These are phyloP conservation scores for Miamiensis avidus DNA, from an alignment of 169 alveolate species.

Conservation along the genomic window DNA sequence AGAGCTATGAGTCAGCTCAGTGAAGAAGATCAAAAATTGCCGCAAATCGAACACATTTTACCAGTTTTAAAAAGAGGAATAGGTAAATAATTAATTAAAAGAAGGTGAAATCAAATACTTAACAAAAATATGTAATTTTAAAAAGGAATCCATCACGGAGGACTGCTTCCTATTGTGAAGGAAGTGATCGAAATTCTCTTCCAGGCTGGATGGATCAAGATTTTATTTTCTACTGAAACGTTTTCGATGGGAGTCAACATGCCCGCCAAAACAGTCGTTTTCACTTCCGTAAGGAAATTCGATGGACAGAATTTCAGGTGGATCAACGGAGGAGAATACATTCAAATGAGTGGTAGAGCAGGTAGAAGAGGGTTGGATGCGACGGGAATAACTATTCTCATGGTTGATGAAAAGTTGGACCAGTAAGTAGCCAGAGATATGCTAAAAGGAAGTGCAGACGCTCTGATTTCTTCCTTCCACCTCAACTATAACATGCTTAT, in stretches of 20 bases:
- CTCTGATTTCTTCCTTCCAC: constrained; percentile 94
- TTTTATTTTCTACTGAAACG: constrained; percentile 97
- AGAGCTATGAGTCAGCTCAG: constrained; percentile 97
- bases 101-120: too few relatives aligned
- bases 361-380: constrained; percentile 98
- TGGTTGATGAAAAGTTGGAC: constrained; percentile 94
- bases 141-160: constrained; percentile 99
- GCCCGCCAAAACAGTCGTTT: constrained; percentile 99
- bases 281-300: constrained; percentile 94
- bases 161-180: constrained; percentile 96
- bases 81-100: too few relatives aligned
- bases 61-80: constrained; percentile 94
- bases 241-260: constrained; percentile 98
- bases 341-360: constrained; percentile 88
- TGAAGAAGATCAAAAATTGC: constrained; percentile 95
- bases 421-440: constrained; percentile 93
- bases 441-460: constrained; percentile 90
- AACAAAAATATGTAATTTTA: too few relatives aligned
- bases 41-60: constrained; percentile 91
- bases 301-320: constrained; percentile 93
- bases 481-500: constrained; percentile 97
- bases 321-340: constrained; percentile 96
- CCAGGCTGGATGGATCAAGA: constrained; percentile 95
- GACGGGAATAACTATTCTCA: constrained; percentile 95
- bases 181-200: constrained; percentile 97